These are phyloP conservation scores for Carex sylvatica DNA, from an alignment of 202 grass and related monocot genomes.

Conservation along the genomic window DNA sequence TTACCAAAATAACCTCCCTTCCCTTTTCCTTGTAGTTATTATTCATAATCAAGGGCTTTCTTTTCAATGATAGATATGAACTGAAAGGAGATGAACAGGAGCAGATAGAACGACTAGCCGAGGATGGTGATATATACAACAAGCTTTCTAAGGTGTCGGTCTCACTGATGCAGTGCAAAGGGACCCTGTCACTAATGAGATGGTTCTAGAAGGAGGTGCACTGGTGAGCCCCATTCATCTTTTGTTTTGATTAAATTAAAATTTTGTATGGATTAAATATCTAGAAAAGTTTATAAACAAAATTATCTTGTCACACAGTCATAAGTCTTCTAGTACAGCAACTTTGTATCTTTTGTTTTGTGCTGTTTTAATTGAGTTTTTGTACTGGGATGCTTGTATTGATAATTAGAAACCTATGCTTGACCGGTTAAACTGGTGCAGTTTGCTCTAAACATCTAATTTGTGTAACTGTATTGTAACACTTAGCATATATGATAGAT, in stretches of 20 bases:
- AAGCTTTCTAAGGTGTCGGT: constrained; percentile 92
- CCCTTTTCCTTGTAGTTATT: not conserved
- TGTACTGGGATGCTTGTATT: not conserved
- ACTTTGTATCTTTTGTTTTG: not conserved
- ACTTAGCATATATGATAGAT: not conserved
- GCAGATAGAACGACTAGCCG: constrained; percentile 76
- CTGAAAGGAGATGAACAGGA: constrained; percentile 96
- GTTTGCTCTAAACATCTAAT: not conserved
- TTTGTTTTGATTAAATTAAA: not conserved
- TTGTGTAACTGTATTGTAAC: not conserved
- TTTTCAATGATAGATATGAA: constrained; percentile 67
- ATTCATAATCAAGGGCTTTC: not conserved
- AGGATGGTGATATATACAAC: constrained; percentile 97
- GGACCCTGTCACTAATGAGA: constrained; percentile 95
- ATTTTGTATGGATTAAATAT: not conserved
- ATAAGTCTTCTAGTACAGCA: not conserved
- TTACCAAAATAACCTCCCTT: not conserved
- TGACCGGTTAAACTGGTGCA: not conserved
- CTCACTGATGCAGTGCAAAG: constrained; percentile 93
- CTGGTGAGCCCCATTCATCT: constrained; percentile 48
- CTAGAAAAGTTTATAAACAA: not conserved
- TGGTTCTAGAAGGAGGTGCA: constrained; percentile 99
- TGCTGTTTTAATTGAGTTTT: not conserved
- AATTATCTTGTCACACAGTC: not conserved
- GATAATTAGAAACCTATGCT: not conserved